Base-by-base conservation (phyloP, 2,329 filamentous ascomycete species). In the Cladosporium phlei region DNA sequence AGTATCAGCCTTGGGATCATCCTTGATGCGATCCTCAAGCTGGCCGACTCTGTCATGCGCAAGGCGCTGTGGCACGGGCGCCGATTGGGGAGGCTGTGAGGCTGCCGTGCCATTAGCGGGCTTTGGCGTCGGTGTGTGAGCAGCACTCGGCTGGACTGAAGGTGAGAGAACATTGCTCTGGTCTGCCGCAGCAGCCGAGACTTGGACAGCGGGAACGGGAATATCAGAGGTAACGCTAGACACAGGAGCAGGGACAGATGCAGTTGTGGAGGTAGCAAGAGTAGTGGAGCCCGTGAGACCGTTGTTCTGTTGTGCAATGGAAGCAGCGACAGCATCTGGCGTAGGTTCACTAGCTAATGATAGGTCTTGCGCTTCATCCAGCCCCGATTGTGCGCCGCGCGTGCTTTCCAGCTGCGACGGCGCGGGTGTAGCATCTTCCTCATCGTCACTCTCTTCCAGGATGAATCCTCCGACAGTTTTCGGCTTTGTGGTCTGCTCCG, bases 1-100 rank as follows among this genome's bases (percentile, higher is more conserved):
- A 67, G 93, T 80, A 59, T 96, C 90, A 61, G 91, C 93, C 59
- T 88, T 86, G 12, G 91, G 87, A 63, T 98, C 93, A 61, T 96
- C 87, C 64, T 85, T 84, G 65, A 97, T 85, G 62, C 91, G 83
- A 65, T 93, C 87, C 72, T 98, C 91, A 61, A 97, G 76, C 49
- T 90, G 79, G 48, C 85, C 82, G 58, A 91, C 76, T 54, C 79
- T 79, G 68, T 95, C 86, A 69, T 84, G 79, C 47, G 85, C 80
- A 53, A 85, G 70, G 52, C 82, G 78, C 56, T 77, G 72, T 4
- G 50, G 50, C 10, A 50, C 47, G 12, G 51, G 25, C 12, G 43
- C 37, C 10, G 53, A 47, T 9, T 51, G 43, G 12, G 48, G 11
- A 45, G 37, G 47, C 11, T 46, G 35, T 28, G 60, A 40, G 24